Evolutionary conservation across 768 basidiomycete genomes (phyloP), one percentile per base, ranked within the genome.

Genomic region (Ephemerocybe angulata): DNA sequence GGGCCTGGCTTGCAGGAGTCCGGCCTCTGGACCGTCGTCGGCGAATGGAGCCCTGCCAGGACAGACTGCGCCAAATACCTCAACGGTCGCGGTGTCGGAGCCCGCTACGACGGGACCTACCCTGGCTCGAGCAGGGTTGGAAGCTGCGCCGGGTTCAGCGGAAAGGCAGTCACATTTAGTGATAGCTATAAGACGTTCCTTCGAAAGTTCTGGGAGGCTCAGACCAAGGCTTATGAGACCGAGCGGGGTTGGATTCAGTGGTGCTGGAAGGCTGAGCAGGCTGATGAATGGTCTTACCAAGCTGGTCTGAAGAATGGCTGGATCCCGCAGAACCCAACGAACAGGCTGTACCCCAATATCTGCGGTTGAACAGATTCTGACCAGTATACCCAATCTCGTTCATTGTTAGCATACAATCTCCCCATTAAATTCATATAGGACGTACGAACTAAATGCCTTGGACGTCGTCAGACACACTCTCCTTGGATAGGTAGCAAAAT

Each of bases 271-370:
- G 70, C 87, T 3, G 90, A 93, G 70, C 70, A 72, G 56, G 87
- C 90, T 2, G 90, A 91, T 57, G 93, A 96, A 52, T 96, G 93
- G 93, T 79, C 88, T 0, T 95, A 95, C 73, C 80, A 88, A 61
- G 85, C 86, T 46, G 93, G 91, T 37, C 74, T 94, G 24, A 65
- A 70, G n/a, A 76, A 84, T 55, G 92, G 92, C 30, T 93, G 89
- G 90, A 95, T 96, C 66, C 90, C 92, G 6, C 65, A 74, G 54
- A 64, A 81, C 54, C 79, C 79, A 3, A 75, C 76, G 3, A 60
- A 67, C 37, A 65, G 60, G 8, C 61, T 71, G 61, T 90, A 83
- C 66, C 85, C 84, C 17, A 74, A 68, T 56, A 60, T 64, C 19
- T 64, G 61, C 24, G 38, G 42, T 17, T 63, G 79, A 80, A 75